Evolutionary conservation across 352 stramenopile genomes (phyloP), one percentile per base, ranked within the genome.

Genomic region (Pythium utonaiense): DNA sequence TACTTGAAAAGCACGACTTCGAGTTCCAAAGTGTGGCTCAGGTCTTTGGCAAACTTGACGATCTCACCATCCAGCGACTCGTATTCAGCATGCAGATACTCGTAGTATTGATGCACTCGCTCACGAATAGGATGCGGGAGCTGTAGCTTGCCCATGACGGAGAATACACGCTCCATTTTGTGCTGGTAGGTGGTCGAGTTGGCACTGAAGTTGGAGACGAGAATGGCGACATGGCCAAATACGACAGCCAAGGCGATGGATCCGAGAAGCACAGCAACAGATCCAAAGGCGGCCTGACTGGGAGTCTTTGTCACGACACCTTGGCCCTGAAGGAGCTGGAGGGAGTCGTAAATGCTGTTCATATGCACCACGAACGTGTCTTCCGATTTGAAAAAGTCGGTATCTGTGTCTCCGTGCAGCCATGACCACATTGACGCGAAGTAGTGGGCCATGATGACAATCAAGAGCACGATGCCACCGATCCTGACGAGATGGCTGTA

Each of bases 111-210:
- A 31, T 87, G 77, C 24, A 91, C 75, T 16, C 81, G 72, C 42
- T 89, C 77, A 3, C 77, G 68, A 17, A 91, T 33, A 0, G 69
- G 62, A 0, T 58, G 31, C 0, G 79, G 81, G 5, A 91, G 56
- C 48, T 77, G 69, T 34, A 84, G 74, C 54, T 87, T 82, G 56
- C 56, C 62, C 58, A 87, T 92, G 49, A 77, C 67, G 1, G 80
- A 75, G 22, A 87, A 76, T 0, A 91, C 71, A 14, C 70, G 54
- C 48, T 90, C 81, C 78, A 89, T 88, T 52, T 91, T 91, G 14
- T 76, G 75, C 38, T 85, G 69, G 56, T 89, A 93, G 27, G 60
- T 72, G 1, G 73, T 85, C 9, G 60, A 60, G 25, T 78, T 81
- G 17, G 75, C 72, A 28, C 78, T 82, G 44, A 90, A 84, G 47